phyloP scores from a whole-genome alignment of 768 basidiomycete species.

The Leucosporidium creatinivorum region DNA sequence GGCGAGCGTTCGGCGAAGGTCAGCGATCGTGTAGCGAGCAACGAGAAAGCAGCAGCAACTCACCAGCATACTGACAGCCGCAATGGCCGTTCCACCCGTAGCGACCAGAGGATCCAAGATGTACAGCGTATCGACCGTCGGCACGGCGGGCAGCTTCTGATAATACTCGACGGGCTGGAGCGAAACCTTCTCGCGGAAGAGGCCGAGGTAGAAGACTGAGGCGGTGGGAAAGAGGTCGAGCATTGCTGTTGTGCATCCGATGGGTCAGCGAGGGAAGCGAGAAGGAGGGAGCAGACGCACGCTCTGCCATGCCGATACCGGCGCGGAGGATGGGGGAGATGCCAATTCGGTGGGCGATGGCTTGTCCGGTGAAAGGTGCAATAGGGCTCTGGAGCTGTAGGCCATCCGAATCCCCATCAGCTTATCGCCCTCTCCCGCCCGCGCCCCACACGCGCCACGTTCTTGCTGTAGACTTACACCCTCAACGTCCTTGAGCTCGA shows the following conservation, averaged over 20 bases:
- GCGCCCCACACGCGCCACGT: not conserved
- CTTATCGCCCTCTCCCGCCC: not conserved
- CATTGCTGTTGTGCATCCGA: slow-evolving; percentile 47
- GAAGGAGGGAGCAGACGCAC: slow-evolving; percentile 27
- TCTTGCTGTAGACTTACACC: slow-evolving; percentile 51
- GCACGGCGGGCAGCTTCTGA: slow-evolving; percentile 61
- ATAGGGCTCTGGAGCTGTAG: slow-evolving; percentile 55
- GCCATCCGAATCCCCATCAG: not conserved
- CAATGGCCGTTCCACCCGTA: slow-evolving; percentile 84
- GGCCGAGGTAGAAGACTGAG: slow-evolving; percentile 80
- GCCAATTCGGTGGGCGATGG: slow-evolving; percentile 69
- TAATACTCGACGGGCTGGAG: slow-evolving; percentile 38
- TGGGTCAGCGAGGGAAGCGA: not conserved
- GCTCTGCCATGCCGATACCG: slow-evolving; percentile 83
- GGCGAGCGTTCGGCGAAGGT: not conserved
- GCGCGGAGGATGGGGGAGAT: slow-evolving; percentile 87
- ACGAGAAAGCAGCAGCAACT: not conserved
- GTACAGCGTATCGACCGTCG: slow-evolving; percentile 74
- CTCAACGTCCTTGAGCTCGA: slow-evolving; percentile 57
- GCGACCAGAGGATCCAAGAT: slow-evolving; percentile 88
- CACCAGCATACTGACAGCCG: slow-evolving; percentile 74
- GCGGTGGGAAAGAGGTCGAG: slow-evolving; percentile 79
- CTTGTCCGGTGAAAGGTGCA: slow-evolving; percentile 65
- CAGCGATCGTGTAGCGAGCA: no score
- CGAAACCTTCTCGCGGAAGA: slow-evolving; percentile 41